Evolutionary conservation across 1,284 basidiomycete genomes (phyloP), one percentile per base, ranked within the genome.

Genomic region (Chiua sp.): DNA sequence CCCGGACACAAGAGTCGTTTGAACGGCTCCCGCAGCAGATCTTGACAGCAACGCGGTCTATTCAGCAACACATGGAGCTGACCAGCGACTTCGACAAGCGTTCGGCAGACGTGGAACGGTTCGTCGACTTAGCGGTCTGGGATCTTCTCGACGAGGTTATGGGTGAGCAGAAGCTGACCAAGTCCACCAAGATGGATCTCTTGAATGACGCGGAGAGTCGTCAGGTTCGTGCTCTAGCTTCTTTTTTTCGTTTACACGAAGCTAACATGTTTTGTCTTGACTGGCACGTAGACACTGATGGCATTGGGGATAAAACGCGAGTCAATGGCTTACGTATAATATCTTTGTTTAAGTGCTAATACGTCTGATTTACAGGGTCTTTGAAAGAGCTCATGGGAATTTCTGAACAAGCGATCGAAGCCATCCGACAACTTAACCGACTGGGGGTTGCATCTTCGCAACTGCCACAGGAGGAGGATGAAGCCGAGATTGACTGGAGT

Each of bases 281-380:
- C 20, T 49, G 35, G 32, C 10, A 26, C n/a, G 22, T 56, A 86
- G 84, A 79, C 79, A 0, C 60, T 87, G 46, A 79, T 85, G 66
- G 75, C 81, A 63, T 72, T 87, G 37, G 82, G 80, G 51, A 77
- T 87, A 26, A 85, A 87, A 69, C 78, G 85, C 84, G 58, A 71
- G 81, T 74, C 4, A 57, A 35, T 5, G 11, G 6, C 10, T 20
- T 20, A 39, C 15, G 12, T 49, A 16, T 37, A 35, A 28, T 15
- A 15, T 23, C 18, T n/a, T 6, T 37, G 15, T 16, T 42, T 42
- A 4, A 7, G 8, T 51, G 6, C n/a, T 49, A 30, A 70, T 18
- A 18, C 6, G 3, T 15, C 13, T 6, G 28, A 33, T 18, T 20
- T 50, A 30, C 51, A 72, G 70, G 71, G 37, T 75, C 73, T 15